phyloP scores from a whole-genome alignment of 805 yeast species.

The Candida andamanensis region DNA sequence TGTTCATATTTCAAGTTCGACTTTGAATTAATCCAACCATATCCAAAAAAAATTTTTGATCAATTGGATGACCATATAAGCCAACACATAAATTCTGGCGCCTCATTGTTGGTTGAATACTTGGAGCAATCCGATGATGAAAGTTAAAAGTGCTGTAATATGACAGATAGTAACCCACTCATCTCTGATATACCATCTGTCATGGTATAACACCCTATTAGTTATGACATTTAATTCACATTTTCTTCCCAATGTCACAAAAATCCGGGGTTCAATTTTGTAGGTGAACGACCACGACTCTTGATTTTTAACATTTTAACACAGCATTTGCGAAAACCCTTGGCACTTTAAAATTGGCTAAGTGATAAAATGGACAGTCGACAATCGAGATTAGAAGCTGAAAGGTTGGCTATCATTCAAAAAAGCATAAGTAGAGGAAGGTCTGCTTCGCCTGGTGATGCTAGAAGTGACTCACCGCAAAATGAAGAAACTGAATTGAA shows the following conservation, averaged over 20 bases:
- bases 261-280: too few relatives aligned
- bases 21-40: constrained; percentile 39
- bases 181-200: too few relatives aligned
- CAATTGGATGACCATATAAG: constrained; percentile 9
- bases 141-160: too few relatives aligned
- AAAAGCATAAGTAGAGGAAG: constrained; percentile 36
- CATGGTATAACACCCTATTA: too few relatives aligned
- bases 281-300: too few relatives aligned
- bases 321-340: too few relatives aligned
- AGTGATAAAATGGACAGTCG: constrained; percentile 37
- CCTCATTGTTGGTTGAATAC: constrained; percentile 33
- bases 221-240: too few relatives aligned
- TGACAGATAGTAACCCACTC: too few relatives aligned
- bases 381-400: constrained; percentile 37
- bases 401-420: constrained; percentile 35
- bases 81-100: constrained; percentile 29
- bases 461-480: constrained; percentile 32
- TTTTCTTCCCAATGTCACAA: too few relatives aligned
- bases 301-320: too few relatives aligned
- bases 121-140: constrained; percentile 1
- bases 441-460: constrained; percentile 19
- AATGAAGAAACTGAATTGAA: constrained; percentile 42
- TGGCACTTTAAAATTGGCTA: constrained; percentile 5
- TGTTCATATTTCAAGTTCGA: constrained; percentile 21
- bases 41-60: constrained; percentile 30